Conservation (phyloP, 2,329 filamentous ascomycete species). For the Nothophoma quercina region DNA sequence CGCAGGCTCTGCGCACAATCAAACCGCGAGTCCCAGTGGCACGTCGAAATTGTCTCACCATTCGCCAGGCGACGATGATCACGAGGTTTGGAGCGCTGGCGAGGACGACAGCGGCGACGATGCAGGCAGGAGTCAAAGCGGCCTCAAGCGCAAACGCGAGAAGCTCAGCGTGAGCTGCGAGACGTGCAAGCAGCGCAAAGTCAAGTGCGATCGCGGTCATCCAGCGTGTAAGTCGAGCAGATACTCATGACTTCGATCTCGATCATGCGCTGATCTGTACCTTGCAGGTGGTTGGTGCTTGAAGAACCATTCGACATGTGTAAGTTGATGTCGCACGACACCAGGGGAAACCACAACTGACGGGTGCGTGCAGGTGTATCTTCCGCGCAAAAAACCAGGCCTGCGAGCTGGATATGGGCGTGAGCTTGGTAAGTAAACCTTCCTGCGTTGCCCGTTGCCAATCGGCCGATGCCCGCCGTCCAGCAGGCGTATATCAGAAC, state of each 20-base stretch:
- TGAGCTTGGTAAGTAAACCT: constrained; percentile 55
- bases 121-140: constrained; percentile 45
- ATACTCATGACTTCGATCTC: too few species aligned
- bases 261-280: constrained; percentile 3
- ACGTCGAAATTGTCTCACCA: constrained; percentile 44
- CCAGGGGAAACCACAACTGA: not conserved
- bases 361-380: constrained; percentile 59
- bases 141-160: constrained; percentile 58
- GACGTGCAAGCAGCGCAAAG: constrained; percentile 79
- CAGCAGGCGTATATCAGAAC: constrained; percentile 8
- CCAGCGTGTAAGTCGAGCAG: constrained; percentile 63
- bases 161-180: constrained; percentile 67
- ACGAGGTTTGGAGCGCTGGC: constrained; percentile 44
- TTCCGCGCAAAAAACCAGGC: constrained; percentile 74
- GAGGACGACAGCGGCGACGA: constrained; percentile 53
- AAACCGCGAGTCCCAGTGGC: constrained; percentile 42
- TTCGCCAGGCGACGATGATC: constrained; percentile 43
- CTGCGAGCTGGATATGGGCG: constrained; percentile 66
- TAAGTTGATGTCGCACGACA: constrained; percentile 23
- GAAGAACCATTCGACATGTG: constrained; percentile 70
- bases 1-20: constrained; percentile 31
- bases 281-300: constrained; percentile 66
- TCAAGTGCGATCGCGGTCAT: constrained; percentile 72
- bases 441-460: not conserved
- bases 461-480: constrained; percentile 15